Conservation (phyloP, 495 filamentous ascomycete genomes). For the Apodospora peruviana region DNA sequence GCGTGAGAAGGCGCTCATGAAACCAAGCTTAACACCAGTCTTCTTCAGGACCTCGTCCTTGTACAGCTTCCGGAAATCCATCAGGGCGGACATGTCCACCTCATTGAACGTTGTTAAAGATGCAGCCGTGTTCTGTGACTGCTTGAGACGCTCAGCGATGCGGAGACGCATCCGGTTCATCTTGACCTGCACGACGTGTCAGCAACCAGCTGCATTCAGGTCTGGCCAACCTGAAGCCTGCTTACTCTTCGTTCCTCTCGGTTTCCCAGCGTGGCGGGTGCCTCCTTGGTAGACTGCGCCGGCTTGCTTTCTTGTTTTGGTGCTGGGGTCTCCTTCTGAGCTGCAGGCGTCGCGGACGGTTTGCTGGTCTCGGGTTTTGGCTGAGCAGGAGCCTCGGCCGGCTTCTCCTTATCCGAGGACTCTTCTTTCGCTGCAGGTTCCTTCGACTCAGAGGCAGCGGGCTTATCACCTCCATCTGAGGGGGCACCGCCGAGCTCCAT, state of each 20-base stretch:
- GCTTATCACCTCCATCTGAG: slow-evolving; percentile 44
- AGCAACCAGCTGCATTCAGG: slow-evolving; percentile 1
- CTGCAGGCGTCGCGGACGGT: slow-evolving; percentile 27
- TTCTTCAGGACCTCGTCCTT: slow-evolving; percentile 95
- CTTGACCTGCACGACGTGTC: slow-evolving; percentile 64
- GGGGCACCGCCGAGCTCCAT: slow-evolving; percentile 71
- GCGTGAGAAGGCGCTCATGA: slow-evolving; percentile 96
- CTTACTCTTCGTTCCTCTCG: slow-evolving; percentile 86
- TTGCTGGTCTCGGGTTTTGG: slow-evolving; percentile 33
- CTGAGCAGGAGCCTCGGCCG: slow-evolving; percentile 43
- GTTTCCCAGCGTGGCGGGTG: slow-evolving; percentile 52
- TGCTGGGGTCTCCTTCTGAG: slow-evolving; percentile 17
- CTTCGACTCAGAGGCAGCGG: slow-evolving; percentile 51
- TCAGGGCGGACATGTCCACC: slow-evolving; percentile 96
- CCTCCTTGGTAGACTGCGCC: slow-evolving; percentile 32
- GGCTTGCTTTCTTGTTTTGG: slow-evolving; percentile 44
- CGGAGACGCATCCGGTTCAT: slow-evolving; percentile 99
- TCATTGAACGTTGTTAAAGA: slow-evolving; percentile 98
- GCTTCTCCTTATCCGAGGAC: slow-evolving; percentile 48
- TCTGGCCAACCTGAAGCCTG: slow-evolving; percentile 4
- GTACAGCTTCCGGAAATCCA: slow-evolving; percentile 95
- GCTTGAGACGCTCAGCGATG: slow-evolving; percentile 96
- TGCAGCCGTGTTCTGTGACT: slow-evolving; percentile 97
- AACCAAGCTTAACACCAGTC: slow-evolving; percentile 94
- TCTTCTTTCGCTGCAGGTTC: slow-evolving; percentile 53